Evolutionary conservation across 257 asterid species (phyloP).

Genomic region (Solanum tarijense): DNA sequence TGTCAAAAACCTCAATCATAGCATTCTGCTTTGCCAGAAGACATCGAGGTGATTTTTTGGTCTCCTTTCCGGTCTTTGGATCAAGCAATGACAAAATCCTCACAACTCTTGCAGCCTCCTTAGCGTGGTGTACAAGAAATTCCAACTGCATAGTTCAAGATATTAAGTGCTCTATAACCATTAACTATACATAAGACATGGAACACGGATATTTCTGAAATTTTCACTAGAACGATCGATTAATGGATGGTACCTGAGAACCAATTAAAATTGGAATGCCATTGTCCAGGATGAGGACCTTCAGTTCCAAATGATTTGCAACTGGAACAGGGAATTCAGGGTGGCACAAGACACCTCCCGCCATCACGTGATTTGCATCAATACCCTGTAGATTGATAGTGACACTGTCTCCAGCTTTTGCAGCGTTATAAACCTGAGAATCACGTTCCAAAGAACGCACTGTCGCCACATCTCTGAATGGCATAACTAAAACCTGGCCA

Average conservation of each 20-base stretch:
- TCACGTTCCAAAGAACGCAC: slow-evolving; percentile 69
- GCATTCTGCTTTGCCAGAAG: slow-evolving; percentile 83
- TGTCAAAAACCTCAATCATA: slow-evolving; percentile 53
- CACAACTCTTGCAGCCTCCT: slow-evolving; percentile 68
- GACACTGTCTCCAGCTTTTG: slow-evolving; percentile 93
- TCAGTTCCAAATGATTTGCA: slow-evolving; percentile 68
- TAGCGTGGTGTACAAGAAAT: slow-evolving; percentile 76
- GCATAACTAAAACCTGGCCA: slow-evolving; percentile 76
- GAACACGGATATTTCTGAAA: neutral
- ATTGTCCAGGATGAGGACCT: slow-evolving; percentile 62
- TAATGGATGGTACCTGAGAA: slow-evolving; percentile 53
- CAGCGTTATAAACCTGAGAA: slow-evolving; percentile 44
- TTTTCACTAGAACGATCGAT: neutral
- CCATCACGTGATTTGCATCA: slow-evolving; percentile 45
- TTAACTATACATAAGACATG: neutral
- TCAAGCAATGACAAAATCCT: slow-evolving; percentile 67
- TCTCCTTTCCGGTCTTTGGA: slow-evolving; percentile 71
- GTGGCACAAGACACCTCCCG: slow-evolving; percentile 90
- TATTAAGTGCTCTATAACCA: neutral
- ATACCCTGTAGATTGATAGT: slow-evolving; percentile 68
- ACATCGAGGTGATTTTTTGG: slow-evolving; percentile 80
- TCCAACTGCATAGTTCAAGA: slow-evolving; percentile 49
- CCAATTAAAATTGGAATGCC: slow-evolving; percentile 66
- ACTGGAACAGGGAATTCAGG: slow-evolving; percentile 78
- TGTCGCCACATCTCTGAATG: slow-evolving; percentile 52